A percentile compares a stretch with the other conserved stretches of the same genome.
Conservation (phyloP, 2,329 filamentous ascomycete species). For the Trichoderma sp. region DNA sequence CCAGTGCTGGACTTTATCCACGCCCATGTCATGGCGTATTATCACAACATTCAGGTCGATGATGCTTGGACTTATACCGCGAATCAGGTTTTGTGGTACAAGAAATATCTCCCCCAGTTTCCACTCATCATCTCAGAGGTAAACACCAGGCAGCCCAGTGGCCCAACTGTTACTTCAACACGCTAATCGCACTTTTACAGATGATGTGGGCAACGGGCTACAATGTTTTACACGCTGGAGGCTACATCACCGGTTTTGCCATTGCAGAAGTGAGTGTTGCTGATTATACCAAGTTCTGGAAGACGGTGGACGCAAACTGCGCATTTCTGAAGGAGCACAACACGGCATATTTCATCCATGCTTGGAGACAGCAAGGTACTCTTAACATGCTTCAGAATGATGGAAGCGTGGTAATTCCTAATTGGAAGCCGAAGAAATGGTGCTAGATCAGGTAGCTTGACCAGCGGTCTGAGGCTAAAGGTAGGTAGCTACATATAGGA, state of each 20-base stretch:
- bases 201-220: constrained; percentile 24
- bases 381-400: constrained; percentile 23
- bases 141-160: no score
- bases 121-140: constrained; percentile 5
- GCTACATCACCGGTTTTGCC: constrained; percentile 3
- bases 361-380: constrained; percentile 21
- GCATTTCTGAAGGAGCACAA: constrained; percentile 21
- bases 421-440: constrained; percentile 20
- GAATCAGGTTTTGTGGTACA: constrained; percentile 20
- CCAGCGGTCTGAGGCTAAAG: no score
- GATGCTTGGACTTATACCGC: constrained; percentile 22
- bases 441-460: no score
- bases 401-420: constrained; percentile 20
- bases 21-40: constrained; percentile 25
- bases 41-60: constrained; percentile 9
- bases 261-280: constrained; percentile 18
- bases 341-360: constrained; percentile 23
- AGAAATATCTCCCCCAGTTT: background rate
- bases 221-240: constrained; percentile 12
- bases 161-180: no score
- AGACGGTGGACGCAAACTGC: constrained; percentile 22
- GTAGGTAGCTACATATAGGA: no score
- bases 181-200: no score
- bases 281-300: constrained; percentile 23
- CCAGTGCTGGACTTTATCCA: constrained; percentile 21